These are phyloP conservation scores for Leccinum disarticulatum DNA, from an alignment of 768 basidiomycete genomes.

Conservation along the genomic window DNA sequence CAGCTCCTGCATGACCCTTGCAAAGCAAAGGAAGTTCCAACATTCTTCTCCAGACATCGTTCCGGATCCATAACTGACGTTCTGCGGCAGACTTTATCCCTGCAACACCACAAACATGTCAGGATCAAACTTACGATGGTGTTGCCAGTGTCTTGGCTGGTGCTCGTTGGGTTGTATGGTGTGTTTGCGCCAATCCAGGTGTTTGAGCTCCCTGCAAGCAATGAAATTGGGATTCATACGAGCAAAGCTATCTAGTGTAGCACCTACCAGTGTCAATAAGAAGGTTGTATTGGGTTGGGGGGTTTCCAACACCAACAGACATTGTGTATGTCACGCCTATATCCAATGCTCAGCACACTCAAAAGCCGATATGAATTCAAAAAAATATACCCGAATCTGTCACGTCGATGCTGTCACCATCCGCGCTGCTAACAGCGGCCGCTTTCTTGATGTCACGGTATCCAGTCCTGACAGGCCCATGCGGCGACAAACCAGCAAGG, in stretches of 20 bases:
- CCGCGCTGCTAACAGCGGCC: slow-evolving; percentile 5
- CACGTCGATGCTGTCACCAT: slow-evolving; percentile 45
- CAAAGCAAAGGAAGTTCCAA: slow-evolving; percentile 18
- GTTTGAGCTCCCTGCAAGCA: slow-evolving; percentile 41
- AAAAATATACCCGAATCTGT: slow-evolving; percentile 47
- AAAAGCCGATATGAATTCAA: neutral
- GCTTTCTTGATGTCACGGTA: slow-evolving; percentile 17
- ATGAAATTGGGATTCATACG: neutral
- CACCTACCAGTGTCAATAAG: slow-evolving; percentile 56
- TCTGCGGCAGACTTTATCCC: slow-evolving; percentile 29
- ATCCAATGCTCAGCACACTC: slow-evolving; percentile 1
- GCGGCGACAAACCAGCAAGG: slow-evolving; percentile 51
- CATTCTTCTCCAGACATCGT: slow-evolving; percentile 54
- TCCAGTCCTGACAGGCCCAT: slow-evolving; percentile 43
- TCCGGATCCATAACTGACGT: slow-evolving; percentile 55
- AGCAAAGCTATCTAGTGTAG: neutral
- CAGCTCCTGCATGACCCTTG: neutral
- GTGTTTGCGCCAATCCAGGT: slow-evolving; percentile 58
- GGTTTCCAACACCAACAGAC: slow-evolving; percentile 51
- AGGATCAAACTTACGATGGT: slow-evolving; percentile 31
- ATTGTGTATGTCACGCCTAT: slow-evolving; percentile 54
- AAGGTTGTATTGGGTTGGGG: slow-evolving; percentile 48
- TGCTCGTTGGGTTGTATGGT: slow-evolving; percentile 44
- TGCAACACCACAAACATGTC: neutral
- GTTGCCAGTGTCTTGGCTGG: slow-evolving; percentile 43